Evolutionary conservation across 305 asterid species (phyloP).

Genomic region (Ajuga reptans): DNA sequence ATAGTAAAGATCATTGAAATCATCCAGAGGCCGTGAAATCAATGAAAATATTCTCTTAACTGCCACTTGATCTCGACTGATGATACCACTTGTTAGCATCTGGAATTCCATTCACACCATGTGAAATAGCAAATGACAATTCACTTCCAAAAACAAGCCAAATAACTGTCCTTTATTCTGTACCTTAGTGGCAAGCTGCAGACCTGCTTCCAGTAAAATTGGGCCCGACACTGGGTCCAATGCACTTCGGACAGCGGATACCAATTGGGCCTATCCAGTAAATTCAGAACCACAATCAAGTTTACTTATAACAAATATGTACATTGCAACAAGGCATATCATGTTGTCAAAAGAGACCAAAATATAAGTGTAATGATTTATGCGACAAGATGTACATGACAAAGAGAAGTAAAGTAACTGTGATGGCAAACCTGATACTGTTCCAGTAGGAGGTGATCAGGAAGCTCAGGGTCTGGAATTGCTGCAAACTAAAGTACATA

Average conservation of each 20-base stretch:
- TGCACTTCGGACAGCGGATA: conserved; percentile 96
- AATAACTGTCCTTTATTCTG: conserved; percentile 11
- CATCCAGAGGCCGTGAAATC: conserved; percentile 90
- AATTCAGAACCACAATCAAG: conserved; percentile 12
- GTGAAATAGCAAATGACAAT: conserved; percentile 24
- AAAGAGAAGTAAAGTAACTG: conserved; percentile 14
- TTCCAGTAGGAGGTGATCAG: conserved; percentile 89
- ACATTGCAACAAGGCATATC: conserved; percentile 17
- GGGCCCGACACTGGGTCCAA: conserved; percentile 79
- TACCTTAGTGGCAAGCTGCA: conserved; percentile 95
- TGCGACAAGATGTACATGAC: conserved; percentile 7
- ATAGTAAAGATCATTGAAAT: conserved; percentile 80
- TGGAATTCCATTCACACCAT: conserved; percentile 35
- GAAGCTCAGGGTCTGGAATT: conserved; percentile 82
- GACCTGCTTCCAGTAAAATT: conserved; percentile 85
- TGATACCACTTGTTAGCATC: conserved; percentile 94
- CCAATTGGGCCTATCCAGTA: conserved; percentile 75
- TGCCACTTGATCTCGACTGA: conserved; percentile 92
- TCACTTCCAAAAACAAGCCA: conserved; percentile 18
- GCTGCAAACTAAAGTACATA: conserved; percentile 59
- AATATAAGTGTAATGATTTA: conserved; percentile 4
- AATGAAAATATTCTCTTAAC: conserved; percentile 88
- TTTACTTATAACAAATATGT: conserved; percentile 15
- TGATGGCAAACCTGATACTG: conserved; percentile 76
- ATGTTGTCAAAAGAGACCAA: neutral